phyloP scores from a whole-genome alignment of 352 stramenopile genomes.

The Globisporangium rhizosaccharum region DNA sequence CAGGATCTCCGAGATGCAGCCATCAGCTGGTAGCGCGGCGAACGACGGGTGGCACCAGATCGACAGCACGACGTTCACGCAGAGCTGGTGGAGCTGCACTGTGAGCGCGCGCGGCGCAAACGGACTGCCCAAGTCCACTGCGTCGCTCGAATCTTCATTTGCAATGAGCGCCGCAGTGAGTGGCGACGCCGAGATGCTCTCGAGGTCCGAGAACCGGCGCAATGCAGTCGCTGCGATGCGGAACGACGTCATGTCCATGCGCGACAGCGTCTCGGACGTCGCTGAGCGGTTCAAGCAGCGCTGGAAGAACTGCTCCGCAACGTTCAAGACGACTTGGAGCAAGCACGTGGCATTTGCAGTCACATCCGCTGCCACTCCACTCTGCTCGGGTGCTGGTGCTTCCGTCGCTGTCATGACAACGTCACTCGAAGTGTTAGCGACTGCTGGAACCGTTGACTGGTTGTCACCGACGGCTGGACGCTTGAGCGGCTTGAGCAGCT shows the following conservation, averaged over 20 bases:
- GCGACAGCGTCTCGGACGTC: conserved; percentile 17
- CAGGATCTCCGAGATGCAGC: conserved; percentile 55
- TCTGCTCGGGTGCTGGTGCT: neutral
- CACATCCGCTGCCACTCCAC: neutral
- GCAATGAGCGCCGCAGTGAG: conserved; percentile 56
- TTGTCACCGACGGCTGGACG: conserved; percentile 1
- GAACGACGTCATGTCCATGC: conserved; percentile 66
- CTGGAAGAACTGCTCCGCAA: conserved; percentile 28
- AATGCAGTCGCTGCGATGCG: conserved; percentile 57
- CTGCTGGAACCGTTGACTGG: conserved; percentile 10
- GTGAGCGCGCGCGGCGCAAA: conserved; percentile 55
- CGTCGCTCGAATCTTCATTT: conserved; percentile 35
- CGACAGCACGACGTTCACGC: conserved; percentile 41
- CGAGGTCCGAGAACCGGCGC: conserved; percentile 59
- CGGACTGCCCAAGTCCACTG: conserved; percentile 10
- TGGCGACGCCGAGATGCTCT: conserved; percentile 52
- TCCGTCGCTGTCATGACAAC: neutral
- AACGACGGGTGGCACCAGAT: conserved; percentile 63
- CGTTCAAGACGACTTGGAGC: conserved; percentile 51
- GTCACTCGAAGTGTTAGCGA: conserved; percentile 26
- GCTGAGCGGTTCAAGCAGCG: conserved; percentile 9
- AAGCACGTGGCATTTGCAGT: conserved; percentile 23
- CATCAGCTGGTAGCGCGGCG: conserved; percentile 32
- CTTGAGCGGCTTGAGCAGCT: conserved; percentile 47
- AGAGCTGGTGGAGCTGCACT: conserved; percentile 58